phyloP scores from a whole-genome alignment of 352 stramenopile species.

The Blastocystis sp. region DNA sequence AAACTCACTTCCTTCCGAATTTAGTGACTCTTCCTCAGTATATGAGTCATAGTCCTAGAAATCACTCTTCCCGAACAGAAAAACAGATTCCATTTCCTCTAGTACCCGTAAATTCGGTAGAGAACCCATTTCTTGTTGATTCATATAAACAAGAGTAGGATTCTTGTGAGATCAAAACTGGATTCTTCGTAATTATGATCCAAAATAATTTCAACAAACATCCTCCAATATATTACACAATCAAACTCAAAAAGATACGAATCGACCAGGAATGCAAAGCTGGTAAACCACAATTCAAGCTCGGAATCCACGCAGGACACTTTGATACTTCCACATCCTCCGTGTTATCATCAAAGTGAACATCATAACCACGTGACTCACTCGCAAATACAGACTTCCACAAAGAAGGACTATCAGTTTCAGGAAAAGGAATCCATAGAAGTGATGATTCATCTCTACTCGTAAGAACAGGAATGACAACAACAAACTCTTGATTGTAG shows the following conservation, averaged over 20 bases:
- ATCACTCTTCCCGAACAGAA: neutral
- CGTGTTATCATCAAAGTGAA: neutral
- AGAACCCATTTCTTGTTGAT: neutral
- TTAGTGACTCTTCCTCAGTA: neutral
- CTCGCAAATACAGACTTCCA: neutral
- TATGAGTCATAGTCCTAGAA: neutral
- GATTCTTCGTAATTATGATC: too few species aligned
- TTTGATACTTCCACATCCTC: neutral
- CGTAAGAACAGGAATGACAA: too few species aligned
- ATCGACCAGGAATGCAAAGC: neutral
- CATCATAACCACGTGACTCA: neutral
- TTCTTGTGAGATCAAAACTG: too few species aligned
- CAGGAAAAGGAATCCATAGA: neutral
- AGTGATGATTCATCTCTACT: neutral
- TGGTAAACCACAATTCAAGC: neutral
- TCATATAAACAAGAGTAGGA: too few species aligned
- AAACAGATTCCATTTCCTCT: neutral
- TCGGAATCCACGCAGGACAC: neutral
- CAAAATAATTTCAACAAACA: too few species aligned
- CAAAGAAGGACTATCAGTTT: neutral
- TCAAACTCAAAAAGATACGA: neutral
- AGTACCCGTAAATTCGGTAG: neutral
- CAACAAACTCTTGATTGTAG: neutral
- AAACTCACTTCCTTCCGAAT: neutral
- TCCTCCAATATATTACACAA: too few species aligned